These are phyloP conservation scores for Gracilaria gracilis DNA, from an alignment of 23 red algal genomes.

Conservation along the genomic window DNA sequence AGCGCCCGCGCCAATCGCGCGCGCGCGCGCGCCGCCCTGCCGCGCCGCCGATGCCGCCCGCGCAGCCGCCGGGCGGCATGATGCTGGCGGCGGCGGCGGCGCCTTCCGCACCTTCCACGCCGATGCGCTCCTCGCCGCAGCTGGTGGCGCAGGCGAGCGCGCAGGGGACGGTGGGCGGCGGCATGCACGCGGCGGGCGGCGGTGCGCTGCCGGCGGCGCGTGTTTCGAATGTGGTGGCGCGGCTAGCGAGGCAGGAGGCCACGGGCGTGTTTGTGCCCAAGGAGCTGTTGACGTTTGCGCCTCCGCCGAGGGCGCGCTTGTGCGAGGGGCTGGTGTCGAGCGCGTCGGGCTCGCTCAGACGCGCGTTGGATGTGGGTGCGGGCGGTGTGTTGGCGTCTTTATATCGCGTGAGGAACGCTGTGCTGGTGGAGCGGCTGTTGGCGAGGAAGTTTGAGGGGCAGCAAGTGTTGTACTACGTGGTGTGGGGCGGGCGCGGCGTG, in stretches of 20 bases:
- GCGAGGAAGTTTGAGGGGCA: conserved; percentile 26
- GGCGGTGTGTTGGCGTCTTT: not conserved
- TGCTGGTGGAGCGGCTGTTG: conserved; percentile 33
- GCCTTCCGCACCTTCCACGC: conserved; percentile 13
- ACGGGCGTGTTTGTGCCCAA: conserved; percentile 35
- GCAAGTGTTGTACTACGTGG: conserved; percentile 45
- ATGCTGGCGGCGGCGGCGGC: not conserved
- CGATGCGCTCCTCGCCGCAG: not conserved
- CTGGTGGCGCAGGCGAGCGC: not conserved
- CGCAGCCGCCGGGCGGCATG: not conserved
- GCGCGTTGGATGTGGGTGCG: conserved; percentile 27
- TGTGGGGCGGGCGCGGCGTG: conserved; percentile 43
- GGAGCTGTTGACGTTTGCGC: conserved; percentile 16
- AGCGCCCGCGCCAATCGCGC: conserved; percentile 3
- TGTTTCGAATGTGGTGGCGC: conserved; percentile 16
- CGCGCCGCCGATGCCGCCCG: not conserved
- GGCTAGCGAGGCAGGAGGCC: conserved; percentile 3
- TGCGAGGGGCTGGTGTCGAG: not conserved
- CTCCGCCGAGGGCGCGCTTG: conserved; percentile 34
- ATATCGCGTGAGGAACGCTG: conserved; percentile 13
- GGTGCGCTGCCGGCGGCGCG: conserved; percentile 1
- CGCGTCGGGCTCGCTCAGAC: conserved; percentile 24
- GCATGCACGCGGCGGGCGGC: not conserved
- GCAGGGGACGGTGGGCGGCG: no score
- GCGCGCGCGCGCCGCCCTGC: not conserved